phyloP scores from a whole-genome alignment of 1,139 yeast species.

The Fermentozyma sake region DNA sequence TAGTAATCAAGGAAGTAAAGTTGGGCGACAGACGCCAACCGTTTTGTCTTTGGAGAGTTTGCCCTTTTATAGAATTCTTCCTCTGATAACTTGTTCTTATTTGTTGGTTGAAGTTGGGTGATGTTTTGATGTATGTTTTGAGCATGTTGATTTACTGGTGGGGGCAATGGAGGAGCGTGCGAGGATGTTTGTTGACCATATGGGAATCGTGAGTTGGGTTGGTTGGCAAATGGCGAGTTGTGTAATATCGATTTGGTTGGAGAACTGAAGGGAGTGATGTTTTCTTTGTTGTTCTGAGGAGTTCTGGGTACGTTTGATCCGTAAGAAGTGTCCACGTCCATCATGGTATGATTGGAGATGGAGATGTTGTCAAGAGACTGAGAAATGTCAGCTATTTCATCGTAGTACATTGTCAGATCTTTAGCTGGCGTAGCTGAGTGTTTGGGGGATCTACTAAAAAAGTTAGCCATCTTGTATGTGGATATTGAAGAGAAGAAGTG shows the following conservation, averaged over 20 bases:
- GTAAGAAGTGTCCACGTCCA: slow-evolving; percentile 40
- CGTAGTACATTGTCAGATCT: slow-evolving; percentile 4
- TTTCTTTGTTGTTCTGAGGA: slow-evolving; percentile 34
- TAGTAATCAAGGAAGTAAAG: slow-evolving; percentile 89
- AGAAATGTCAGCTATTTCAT: slow-evolving; percentile 33
- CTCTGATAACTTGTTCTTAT: slow-evolving; percentile 19
- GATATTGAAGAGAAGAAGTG: no score
- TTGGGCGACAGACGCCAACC: slow-evolving; percentile 82
- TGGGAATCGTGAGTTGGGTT: slow-evolving; percentile 6
- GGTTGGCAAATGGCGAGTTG: slow-evolving; percentile 16
- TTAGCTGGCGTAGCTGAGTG: no score
- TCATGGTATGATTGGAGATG: slow-evolving; percentile 26
- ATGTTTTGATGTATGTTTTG: slow-evolving; percentile 28
- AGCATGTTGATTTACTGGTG: slow-evolving; percentile 5
- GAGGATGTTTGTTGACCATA: slow-evolving; percentile 23
- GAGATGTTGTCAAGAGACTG: slow-evolving; percentile 46
- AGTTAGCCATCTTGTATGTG: slow-evolving; percentile 19
- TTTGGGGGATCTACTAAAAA: slow-evolving; percentile 23
- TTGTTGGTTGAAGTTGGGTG: slow-evolving; percentile 27
- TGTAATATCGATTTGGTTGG: slow-evolving; percentile 42
- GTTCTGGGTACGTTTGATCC: slow-evolving; percentile 15
- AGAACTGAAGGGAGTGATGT: slow-evolving; percentile 40
- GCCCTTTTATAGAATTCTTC: slow-evolving; percentile 57
- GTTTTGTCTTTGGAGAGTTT: slow-evolving; percentile 70
- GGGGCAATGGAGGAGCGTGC: slow-evolving; percentile 4